These are phyloP conservation scores for Saccharomyces pastorianus DNA, from an alignment of 1,139 yeast genomes.

Conservation along the genomic window DNA sequence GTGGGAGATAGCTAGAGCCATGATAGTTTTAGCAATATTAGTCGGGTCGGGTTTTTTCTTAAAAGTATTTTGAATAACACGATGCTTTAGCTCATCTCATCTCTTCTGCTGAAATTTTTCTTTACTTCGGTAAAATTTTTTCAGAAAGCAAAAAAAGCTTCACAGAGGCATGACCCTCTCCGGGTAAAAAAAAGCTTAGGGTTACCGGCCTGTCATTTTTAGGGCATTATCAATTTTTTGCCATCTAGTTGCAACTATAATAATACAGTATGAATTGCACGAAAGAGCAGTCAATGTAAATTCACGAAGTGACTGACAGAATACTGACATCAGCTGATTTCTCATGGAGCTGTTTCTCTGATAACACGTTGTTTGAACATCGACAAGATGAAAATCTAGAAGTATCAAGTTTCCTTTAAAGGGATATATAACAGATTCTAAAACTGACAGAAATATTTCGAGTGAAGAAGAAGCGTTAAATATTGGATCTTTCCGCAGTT, in stretches of 20 bases:
- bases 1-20: slow-evolving; percentile 61
- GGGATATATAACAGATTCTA: too few relatives aligned
- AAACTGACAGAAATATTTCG: too few relatives aligned
- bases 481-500: too few relatives aligned
- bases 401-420: too few relatives aligned
- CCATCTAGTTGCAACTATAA: background rate
- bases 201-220: background rate
- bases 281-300: background rate
- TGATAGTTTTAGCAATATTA: slow-evolving; percentile 20
- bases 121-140: slow-evolving; percentile 1
- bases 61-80: slow-evolving; percentile 2
- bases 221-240: background rate
- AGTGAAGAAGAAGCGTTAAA: too few relatives aligned
- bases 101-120: slow-evolving; percentile 4
- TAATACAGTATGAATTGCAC: background rate
- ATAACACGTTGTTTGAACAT: background rate
- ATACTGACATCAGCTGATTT: background rate
- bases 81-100: slow-evolving; percentile 1
- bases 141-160: background rate
- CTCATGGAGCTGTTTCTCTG: background rate
- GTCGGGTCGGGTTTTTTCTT: slow-evolving; percentile 9
- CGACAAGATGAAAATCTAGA: too few relatives aligned
- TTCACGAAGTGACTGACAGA: background rate
- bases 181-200: background rate
- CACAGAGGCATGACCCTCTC: background rate